Percentiles rank a stretch among this genome's conserved stretches.
These are phyloP conservation scores for Tuber aestivum DNA, from an alignment of 495 filamentous ascomycete species.

Conservation along the genomic window DNA sequence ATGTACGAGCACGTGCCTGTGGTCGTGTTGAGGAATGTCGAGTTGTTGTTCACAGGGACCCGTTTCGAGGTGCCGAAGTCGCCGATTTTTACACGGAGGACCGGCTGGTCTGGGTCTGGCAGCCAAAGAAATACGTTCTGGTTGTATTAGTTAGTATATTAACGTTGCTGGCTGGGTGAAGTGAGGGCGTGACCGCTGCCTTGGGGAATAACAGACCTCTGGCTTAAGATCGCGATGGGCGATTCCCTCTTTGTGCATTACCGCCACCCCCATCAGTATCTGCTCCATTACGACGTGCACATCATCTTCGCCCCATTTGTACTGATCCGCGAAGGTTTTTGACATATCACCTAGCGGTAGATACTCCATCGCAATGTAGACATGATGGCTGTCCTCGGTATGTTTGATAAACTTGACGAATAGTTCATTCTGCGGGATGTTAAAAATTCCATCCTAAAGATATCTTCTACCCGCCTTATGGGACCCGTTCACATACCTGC, in stretches of 20 bases:
- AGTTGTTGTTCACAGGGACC: not conserved
- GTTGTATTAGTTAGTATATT: not conserved
- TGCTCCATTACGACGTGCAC: not conserved
- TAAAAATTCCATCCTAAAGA: not conserved
- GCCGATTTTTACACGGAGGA: conserved; percentile 10
- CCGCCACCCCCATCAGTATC: not conserved
- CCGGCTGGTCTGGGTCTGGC: not conserved
- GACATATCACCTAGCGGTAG: not conserved
- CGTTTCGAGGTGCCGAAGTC: conserved; percentile 9
- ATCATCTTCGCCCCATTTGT: not conserved
- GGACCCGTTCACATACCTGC: not conserved
- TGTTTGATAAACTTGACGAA: not conserved
- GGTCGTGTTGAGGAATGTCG: not conserved
- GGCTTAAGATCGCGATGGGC: conserved; percentile 12
- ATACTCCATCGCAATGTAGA: conserved; percentile 11
- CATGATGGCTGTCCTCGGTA: not conserved
- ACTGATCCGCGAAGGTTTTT: not conserved
- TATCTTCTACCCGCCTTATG: not conserved
- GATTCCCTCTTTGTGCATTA: conserved; percentile 1
- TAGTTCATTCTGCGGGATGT: not conserved
- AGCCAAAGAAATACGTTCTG: not conserved
- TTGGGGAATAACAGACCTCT: not conserved
- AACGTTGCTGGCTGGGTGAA: no score
- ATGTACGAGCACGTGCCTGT: not conserved
- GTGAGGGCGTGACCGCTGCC: not conserved